Conservation (phyloP, 345 rosid genomes). For the Rhodomyrtus tomentosa region DNA sequence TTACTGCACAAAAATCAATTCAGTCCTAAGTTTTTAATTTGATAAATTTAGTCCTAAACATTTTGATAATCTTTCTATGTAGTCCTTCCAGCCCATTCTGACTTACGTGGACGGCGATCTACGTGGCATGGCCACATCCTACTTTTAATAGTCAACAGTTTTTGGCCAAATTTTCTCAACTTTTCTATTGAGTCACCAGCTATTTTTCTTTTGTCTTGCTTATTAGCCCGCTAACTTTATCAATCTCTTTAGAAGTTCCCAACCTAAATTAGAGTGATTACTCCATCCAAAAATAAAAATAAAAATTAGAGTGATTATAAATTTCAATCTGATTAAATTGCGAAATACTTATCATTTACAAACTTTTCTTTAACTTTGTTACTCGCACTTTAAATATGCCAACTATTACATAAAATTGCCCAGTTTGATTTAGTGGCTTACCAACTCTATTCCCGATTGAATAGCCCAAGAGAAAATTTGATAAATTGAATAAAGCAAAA, state of each 20-base stretch:
- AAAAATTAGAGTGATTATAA: not conserved
- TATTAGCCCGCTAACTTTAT: not conserved
- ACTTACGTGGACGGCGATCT: not conserved
- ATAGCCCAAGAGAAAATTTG: not conserved
- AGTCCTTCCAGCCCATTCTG: not conserved
- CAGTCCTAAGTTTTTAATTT: not conserved
- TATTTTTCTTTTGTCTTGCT: not conserved
- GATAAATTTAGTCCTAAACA: not conserved
- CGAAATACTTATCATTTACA: not conserved
- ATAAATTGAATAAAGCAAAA: no score
- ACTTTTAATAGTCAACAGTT: no score
- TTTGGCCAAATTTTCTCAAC: not conserved
- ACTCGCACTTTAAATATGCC: not conserved
- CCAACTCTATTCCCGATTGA: not conserved
- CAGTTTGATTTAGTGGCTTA: not conserved
- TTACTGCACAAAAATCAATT: not conserved
- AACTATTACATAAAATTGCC: not conserved
- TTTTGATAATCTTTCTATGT: not conserved
- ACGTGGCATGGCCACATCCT: not conserved
- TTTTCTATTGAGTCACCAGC: not conserved
- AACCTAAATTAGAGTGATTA: not conserved
- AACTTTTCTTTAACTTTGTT: not conserved
- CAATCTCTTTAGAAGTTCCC: not conserved
- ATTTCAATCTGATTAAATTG: not conserved
- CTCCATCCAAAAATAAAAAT: no score